A percentile compares a stretch with the other conserved stretches of the same genome.
Evolutionary conservation across 768 basidiomycete species (phyloP).

Genomic region (Lyophyllum semitale): DNA sequence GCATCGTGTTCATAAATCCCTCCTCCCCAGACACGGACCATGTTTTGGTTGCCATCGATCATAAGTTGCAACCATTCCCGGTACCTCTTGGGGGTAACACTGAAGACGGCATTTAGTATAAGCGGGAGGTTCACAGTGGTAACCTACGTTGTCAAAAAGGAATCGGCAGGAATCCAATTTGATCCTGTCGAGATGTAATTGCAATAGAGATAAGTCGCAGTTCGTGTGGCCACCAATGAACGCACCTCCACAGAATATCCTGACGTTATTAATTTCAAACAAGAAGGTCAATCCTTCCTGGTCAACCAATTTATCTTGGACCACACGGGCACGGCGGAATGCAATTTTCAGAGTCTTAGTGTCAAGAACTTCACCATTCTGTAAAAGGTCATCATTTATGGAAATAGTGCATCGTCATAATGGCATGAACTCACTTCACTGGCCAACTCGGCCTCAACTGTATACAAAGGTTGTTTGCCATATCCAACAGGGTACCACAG

Average conservation of each 20-base stretch:
- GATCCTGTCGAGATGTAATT: constrained; percentile 55
- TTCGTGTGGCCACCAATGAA: background rate
- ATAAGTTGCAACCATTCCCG: constrained; percentile 82
- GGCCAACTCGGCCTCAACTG: constrained; percentile 52
- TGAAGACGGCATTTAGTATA: constrained; percentile 18
- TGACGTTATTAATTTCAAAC: constrained; percentile 88
- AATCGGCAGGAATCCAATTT: constrained; percentile 96
- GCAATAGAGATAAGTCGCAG: background rate
- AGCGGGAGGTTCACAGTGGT: background rate
- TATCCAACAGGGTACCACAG: constrained; percentile 89
- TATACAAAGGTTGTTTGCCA: constrained; percentile 81
- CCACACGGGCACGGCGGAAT: constrained; percentile 75
- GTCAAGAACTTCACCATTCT: constrained; percentile 60
- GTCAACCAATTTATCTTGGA: constrained; percentile 80
- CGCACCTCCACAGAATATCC: constrained; percentile 84
- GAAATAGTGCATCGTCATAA: background rate
- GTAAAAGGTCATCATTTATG: background rate
- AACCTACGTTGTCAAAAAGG: constrained; percentile 78
- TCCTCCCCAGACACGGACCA: constrained; percentile 91
- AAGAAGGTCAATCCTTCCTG: constrained; percentile 82
- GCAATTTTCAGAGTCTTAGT: constrained; percentile 60
- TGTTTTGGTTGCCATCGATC: constrained; percentile 91
- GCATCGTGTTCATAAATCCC: constrained; percentile 82
- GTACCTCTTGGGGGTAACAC: constrained; percentile 58
- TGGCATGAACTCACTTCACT: constrained; percentile 45